Evolutionary conservation across 805 yeast genomes (phyloP).

Genomic region (Zygoascus biomembranicola): DNA sequence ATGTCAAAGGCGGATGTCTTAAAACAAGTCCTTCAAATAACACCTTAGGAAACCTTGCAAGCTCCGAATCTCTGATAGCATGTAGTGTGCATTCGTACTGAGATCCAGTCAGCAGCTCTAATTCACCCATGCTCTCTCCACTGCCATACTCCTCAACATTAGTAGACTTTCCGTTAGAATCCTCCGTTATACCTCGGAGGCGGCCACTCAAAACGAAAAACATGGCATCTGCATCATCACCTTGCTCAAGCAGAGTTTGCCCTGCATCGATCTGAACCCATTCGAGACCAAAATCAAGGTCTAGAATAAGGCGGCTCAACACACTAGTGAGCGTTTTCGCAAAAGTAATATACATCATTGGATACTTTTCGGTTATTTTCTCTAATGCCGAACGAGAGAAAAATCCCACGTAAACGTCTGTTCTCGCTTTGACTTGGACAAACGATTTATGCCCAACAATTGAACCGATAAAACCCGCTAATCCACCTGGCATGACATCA

Average conservation of each 20-base stretch:
- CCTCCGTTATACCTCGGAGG: constrained; percentile 48
- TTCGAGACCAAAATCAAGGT: constrained; percentile 85
- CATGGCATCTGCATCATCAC: constrained; percentile 83
- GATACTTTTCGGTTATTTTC: constrained; percentile 62
- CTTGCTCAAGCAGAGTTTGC: constrained; percentile 66
- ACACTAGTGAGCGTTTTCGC: constrained; percentile 66
- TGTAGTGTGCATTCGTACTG: constrained; percentile 60
- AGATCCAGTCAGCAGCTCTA: constrained; percentile 81
- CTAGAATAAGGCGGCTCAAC: constrained; percentile 56
- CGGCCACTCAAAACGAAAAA: constrained; percentile 87
- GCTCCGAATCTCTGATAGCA: constrained; percentile 88
- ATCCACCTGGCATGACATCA: constrained; percentile 63
- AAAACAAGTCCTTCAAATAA: constrained; percentile 77
- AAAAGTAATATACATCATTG: constrained; percentile 64
- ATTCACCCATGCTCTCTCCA: constrained; percentile 91
- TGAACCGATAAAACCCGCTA: constrained; percentile 82
- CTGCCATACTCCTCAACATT: constrained; percentile 77
- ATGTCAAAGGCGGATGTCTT: constrained; percentile 83
- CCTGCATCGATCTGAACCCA: constrained; percentile 94
- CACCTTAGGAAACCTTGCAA: constrained; percentile 86
- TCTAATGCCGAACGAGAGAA: constrained; percentile 57
- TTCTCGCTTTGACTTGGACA: constrained; percentile 56
- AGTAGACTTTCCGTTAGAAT: constrained; percentile 19
- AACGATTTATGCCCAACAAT: constrained; percentile 73
- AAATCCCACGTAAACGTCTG: constrained; percentile 62